Evolutionary conservation across 2,329 filamentous ascomycete species (phyloP), one percentile per base, ranked within the genome.

Genomic region (Aspergillus novofumigatus): DNA sequence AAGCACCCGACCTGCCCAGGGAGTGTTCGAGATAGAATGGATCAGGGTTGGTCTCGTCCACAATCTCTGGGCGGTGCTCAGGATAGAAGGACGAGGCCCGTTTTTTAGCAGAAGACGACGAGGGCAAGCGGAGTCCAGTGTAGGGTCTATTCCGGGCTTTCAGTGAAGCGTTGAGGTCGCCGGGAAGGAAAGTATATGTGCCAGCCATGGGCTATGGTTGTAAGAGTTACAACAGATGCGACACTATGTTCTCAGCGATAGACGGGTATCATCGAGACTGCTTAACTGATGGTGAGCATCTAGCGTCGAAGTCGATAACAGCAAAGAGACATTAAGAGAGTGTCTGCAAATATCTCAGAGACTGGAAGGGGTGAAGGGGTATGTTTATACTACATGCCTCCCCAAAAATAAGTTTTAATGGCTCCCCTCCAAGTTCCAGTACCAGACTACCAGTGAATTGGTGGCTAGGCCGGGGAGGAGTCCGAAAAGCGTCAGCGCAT

Each of bases 21-120:
- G 72, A 71, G 44, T 70, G 64, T 56, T 75, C 73, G 23, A 75
- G 69, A 51, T 75, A 75, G 61, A 75, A 75, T 4, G 73, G 73
- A 56, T 75, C 73, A 5, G 66, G 64, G 47, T 72, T 71, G 14
- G 72, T 65, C 29, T 75, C 72, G 58, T 73, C 72, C 4, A 67
- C 44, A 5, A 64, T 65, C 51, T 66, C 67, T 0, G 62, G 59
- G 4, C 65, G 65, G 8, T 63, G 62, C 21, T 62, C 55, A 4
- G 70, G 69, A 41, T 69, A 67, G 45, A 70, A 73, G 11, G 69
- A 69, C 7, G 70, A 73, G 21, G 57, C 63, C 41, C 67, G 65
- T 57, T 72, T 70, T 42, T 67, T 71, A 17, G 59, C 49, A 1
- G 68, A 65, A 3, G 68, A 70, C 2, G 66, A 62, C 3, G 64